Evolutionary conservation across 1,284 basidiomycete species (phyloP).

Genomic region (Bjerkandera adusta): DNA sequence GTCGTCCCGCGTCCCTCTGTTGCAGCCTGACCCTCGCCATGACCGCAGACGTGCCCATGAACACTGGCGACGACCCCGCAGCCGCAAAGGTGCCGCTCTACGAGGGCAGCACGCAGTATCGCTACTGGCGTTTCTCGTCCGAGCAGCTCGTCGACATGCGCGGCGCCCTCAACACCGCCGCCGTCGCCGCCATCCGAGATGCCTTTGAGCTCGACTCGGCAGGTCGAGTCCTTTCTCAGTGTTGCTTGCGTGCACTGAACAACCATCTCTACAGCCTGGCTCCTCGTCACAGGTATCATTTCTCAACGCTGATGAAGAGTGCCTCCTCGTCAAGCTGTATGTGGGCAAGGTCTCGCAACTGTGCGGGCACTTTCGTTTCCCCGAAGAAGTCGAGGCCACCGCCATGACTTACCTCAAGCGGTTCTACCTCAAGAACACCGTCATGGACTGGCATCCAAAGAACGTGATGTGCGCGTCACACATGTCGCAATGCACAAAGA

Average conservation of each 20-base stretch:
- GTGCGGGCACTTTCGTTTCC: conserved; percentile 83
- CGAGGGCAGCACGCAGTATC: conserved; percentile 83
- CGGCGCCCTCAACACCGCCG: conserved; percentile 65
- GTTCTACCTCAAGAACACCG: conserved; percentile 97
- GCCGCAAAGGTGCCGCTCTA: conserved; percentile 47
- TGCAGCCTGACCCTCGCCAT: not conserved
- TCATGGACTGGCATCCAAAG: conserved; percentile 99
- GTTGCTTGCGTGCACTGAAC: conserved; percentile 4
- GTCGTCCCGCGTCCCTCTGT: too few relatives aligned
- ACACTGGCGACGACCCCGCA: conserved; percentile 11
- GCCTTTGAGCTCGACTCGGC: conserved; percentile 84
- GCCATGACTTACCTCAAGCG: conserved; percentile 92
- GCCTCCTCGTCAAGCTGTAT: conserved; percentile 88
- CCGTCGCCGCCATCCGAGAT: conserved; percentile 70
- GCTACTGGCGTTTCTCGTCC: conserved; percentile 84
- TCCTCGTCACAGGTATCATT: conserved; percentile 71
- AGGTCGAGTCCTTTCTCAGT: conserved; percentile 24
- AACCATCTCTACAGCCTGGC: conserved; percentile 46
- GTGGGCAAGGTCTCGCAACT: conserved; percentile 83
- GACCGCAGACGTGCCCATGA: conserved; percentile 8
- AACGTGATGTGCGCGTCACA: conserved; percentile 81
- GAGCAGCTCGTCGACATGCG: conserved; percentile 62
- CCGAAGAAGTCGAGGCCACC: conserved; percentile 91
- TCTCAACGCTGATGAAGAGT: conserved; percentile 81
- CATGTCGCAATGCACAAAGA: conserved; percentile 3